Conservation (phyloP, 2,329 filamentous ascomycete genomes). For the Acrodontium crateriforme region DNA sequence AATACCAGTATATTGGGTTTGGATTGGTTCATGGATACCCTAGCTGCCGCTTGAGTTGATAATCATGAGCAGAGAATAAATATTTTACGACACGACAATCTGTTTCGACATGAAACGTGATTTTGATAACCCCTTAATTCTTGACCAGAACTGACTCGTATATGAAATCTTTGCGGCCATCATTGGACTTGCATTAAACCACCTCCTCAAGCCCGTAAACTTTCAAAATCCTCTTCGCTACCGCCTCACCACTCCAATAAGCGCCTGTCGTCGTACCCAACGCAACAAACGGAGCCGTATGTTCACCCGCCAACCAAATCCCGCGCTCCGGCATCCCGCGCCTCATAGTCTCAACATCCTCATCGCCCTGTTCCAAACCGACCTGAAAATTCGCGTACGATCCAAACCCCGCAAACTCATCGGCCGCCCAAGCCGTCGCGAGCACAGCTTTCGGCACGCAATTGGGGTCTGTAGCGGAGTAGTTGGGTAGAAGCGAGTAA, state of each 20-base stretch:
- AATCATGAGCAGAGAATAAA: too few species aligned
- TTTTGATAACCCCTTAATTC: too few species aligned
- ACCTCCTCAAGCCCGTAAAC: constrained; percentile 30
- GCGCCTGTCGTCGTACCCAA: constrained; percentile 81
- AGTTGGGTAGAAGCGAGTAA: constrained; percentile 60
- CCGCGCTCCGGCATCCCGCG: constrained; percentile 46
- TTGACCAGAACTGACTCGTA: too few species aligned
- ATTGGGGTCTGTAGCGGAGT: constrained; percentile 35
- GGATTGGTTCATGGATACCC: too few species aligned
- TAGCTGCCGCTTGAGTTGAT: too few species aligned
- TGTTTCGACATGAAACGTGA: too few species aligned
- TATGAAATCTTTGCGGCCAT: too few species aligned
- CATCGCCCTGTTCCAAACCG: constrained; percentile 55
- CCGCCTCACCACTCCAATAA: constrained; percentile 78
- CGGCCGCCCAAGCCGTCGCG: constrained; percentile 64
- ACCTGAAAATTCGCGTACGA: constrained; percentile 78
- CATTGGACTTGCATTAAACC: too few species aligned
- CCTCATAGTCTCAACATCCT: constrained; percentile 52
- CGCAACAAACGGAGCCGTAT: constrained; percentile 80
- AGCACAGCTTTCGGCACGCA: constrained; percentile 52
- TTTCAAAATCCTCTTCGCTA: constrained; percentile 50
- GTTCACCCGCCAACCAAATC: constrained; percentile 79
- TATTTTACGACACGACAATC: too few species aligned
- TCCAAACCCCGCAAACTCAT: constrained; percentile 67
- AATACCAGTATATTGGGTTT: too few species aligned